Evolutionary conservation across 2,329 filamentous ascomycete genomes (phyloP).

Genomic region (Bisporella sp.): DNA sequence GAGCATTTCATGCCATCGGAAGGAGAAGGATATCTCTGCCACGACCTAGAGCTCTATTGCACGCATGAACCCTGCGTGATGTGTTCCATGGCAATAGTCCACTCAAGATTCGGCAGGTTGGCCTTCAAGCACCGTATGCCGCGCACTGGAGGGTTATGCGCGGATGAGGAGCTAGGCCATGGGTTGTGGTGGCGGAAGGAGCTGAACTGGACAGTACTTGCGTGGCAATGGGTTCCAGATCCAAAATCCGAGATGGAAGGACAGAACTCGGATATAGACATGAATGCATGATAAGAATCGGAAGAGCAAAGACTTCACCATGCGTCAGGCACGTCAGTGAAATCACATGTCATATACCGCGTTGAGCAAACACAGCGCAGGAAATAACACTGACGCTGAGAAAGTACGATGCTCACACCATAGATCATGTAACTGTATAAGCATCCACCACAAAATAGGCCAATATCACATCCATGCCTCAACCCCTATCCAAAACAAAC

Average conservation of each 20-base stretch:
- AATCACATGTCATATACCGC: no score
- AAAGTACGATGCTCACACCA: no score
- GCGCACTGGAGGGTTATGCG: constrained; percentile 73
- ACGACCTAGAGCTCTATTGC: constrained; percentile 86
- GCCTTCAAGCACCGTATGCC: constrained; percentile 76
- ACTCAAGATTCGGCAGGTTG: constrained; percentile 84
- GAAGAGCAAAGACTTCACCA: no score
- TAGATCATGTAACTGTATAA: no score
- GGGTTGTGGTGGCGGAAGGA: constrained; percentile 67
- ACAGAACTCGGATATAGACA: neutral
- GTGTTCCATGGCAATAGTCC: constrained; percentile 93
- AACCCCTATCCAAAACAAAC: no score
- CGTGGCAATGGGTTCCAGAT: constrained; percentile 49
- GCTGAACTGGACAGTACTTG: constrained; percentile 79
- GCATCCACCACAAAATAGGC: no score
- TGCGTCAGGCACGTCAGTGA: no score
- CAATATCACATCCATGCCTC: no score
- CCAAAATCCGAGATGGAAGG: neutral
- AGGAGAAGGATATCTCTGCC: constrained; percentile 80
- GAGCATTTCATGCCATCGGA: neutral
- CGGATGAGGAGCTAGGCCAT: constrained; percentile 62
- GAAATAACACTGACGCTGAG: no score
- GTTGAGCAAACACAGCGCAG: no score
- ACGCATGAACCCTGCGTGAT: constrained; percentile 95
- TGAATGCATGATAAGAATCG: neutral